Base-by-base conservation (phyloP, 2,329 filamentous ascomycete species). In the Pleurostoma richardsiae region DNA sequence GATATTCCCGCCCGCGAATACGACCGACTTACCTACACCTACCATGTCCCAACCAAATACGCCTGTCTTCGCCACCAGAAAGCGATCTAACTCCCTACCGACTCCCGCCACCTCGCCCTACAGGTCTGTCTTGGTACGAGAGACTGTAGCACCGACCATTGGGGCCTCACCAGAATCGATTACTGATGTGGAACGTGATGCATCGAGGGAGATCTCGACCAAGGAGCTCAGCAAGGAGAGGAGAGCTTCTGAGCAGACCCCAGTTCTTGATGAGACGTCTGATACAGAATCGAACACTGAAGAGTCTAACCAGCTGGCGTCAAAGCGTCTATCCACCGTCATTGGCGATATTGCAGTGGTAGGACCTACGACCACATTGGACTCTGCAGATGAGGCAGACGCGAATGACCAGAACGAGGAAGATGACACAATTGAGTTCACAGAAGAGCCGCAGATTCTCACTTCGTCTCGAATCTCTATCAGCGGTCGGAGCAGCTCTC, bases 361-460 rank as follows among this genome's bases (percentile, higher is more conserved):
- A 40, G 38, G 28, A 6, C 43, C 42, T 27, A 19, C 33, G 5
- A 4, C 27, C 27, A 44, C 11, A 6, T 40, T 31, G 26, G 41
- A 40, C 41, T 39, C 10, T 64, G 45, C 73, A 67, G 41, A 74
- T 60, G 45, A 68, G 59, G 6, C 67, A 50, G 62, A 66, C 66
- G 61, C 65, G 39, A 39, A 27, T 10, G n/a, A 31, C 4, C 8
- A 19, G 11, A 30, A 31, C 10, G 44, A 29, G 26, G 47, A 50
- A 26, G 39, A 50, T 4, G 43, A 44, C 3, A 40, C 44, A n/a
- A 54, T 51, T 26, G 46, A 62, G 27, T 67, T 81, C 69, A 60
- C 79, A 59, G 77, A 87, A 72, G 72, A 79, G 54, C 75, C 77
- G 3, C 69, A 80, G 54, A 78, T 82, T 30, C 52, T 82, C 46